These are phyloP conservation scores for Xylaria sp. DNA, from an alignment of 2,329 filamentous ascomycete genomes.

Conservation along the genomic window DNA sequence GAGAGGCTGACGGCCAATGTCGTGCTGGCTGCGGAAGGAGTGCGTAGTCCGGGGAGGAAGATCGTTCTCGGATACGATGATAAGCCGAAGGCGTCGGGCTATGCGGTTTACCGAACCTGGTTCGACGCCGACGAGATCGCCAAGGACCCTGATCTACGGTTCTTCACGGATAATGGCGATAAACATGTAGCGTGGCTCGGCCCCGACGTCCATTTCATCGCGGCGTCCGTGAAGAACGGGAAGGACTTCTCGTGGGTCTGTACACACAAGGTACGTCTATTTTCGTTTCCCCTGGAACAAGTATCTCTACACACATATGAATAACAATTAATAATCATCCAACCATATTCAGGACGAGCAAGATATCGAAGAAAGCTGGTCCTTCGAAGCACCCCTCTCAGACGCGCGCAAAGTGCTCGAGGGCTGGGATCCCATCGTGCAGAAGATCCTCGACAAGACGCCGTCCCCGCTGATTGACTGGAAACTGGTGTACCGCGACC, in stretches of 20 bases:
- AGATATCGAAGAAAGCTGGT: constrained; percentile 44
- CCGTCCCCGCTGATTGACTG: constrained; percentile 49
- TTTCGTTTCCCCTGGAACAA: neutral
- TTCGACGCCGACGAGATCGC: constrained; percentile 57
- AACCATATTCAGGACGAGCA: constrained; percentile 40
- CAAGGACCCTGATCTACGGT: constrained; percentile 55
- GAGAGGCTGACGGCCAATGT: constrained; percentile 55
- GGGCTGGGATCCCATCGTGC: constrained; percentile 50
- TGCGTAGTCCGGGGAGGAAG: constrained; percentile 58
- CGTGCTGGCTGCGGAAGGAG: constrained; percentile 57
- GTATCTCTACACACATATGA: neutral
- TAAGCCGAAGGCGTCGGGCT: constrained; percentile 55
- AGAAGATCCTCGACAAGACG: constrained; percentile 55
- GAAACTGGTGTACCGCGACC: constrained; percentile 53
- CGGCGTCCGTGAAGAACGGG: constrained; percentile 62
- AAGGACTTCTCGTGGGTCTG: constrained; percentile 65
- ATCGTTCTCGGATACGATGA: constrained; percentile 58
- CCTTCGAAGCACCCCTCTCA: constrained; percentile 38
- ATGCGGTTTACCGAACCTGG: constrained; percentile 59
- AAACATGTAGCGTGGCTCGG: constrained; percentile 64
- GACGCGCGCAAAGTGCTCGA: constrained; percentile 48
- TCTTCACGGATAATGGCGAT: constrained; percentile 60
- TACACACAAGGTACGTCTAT: constrained; percentile 56
- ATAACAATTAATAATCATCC: neutral
- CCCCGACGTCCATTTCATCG: constrained; percentile 62